Conservation (phyloP, 192 early-diverging fungal genomes). For the Coemansia sp. region DNA sequence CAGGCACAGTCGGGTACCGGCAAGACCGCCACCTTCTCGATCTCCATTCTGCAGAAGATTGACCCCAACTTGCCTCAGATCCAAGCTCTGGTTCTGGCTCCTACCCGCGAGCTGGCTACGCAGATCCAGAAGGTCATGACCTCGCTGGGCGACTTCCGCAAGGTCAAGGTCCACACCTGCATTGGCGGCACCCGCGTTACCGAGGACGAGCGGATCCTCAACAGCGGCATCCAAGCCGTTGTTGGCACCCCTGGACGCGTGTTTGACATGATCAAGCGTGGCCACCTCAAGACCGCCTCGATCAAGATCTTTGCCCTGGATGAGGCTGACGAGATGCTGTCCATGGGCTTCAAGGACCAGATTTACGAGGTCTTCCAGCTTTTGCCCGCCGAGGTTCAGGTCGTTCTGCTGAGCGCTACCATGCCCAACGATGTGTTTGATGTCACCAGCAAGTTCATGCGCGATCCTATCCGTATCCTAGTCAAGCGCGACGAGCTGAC, state of each 20-base stretch:
- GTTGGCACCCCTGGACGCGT: conserved; percentile 99
- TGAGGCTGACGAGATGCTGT: conserved; percentile 99
- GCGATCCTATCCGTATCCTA: conserved; percentile 96
- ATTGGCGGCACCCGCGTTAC: conserved; percentile 95
- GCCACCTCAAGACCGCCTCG: conserved; percentile 72
- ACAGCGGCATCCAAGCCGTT: conserved; percentile 85
- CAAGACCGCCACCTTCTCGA: conserved; percentile 99
- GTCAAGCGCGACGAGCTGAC: conserved; percentile 97
- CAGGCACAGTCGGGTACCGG: conserved; percentile 99
- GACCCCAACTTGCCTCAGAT: conserved; percentile 72
- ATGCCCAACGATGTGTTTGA: conserved; percentile 95
- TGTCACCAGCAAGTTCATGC: conserved; percentile 97
- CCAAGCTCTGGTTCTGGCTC: conserved; percentile 96
- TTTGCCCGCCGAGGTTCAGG: conserved; percentile 86
- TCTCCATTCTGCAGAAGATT: conserved; percentile 95
- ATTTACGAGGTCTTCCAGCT: conserved; percentile 96
- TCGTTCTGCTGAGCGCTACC: conserved; percentile 95
- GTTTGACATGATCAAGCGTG: conserved; percentile 96
- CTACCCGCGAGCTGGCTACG: conserved; percentile 97
- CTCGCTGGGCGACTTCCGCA: conserved; percentile 95
- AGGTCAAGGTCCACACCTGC: conserved; percentile 91
- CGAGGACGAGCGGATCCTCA: conserved; percentile 84
- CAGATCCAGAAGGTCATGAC: conserved; percentile 97
- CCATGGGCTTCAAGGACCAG: conserved; percentile 98
- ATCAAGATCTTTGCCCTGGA: conserved; percentile 99